Evolutionary conservation across 1,284 basidiomycete genomes (phyloP).

Genomic region (Malassezia nana): DNA sequence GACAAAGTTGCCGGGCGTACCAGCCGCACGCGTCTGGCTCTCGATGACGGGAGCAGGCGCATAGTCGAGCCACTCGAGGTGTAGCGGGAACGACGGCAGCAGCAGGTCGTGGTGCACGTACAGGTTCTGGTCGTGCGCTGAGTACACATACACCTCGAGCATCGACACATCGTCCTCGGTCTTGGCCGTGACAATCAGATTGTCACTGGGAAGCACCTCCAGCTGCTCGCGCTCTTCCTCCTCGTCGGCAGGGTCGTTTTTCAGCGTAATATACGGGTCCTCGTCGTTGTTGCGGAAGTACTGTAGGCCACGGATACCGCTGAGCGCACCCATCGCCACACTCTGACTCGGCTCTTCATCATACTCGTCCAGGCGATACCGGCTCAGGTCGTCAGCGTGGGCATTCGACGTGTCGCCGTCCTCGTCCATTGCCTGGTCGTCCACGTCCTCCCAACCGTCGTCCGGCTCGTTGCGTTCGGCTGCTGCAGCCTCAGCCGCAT

Average conservation of each 20-base stretch:
- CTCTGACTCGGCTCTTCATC: slow-evolving; percentile 66
- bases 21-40: slow-evolving; percentile 31
- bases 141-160: slow-evolving; percentile 57
- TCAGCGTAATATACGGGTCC: slow-evolving; percentile 92
- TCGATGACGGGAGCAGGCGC: slow-evolving; percentile 55
- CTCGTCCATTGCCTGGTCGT: slow-evolving; percentile 54
- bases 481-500: slow-evolving; percentile 49
- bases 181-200: slow-evolving; percentile 82
- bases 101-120: slow-evolving; percentile 97
- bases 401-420: slow-evolving; percentile 50
- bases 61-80: slow-evolving; percentile 98
- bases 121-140: slow-evolving; percentile 55
- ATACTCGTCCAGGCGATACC: slow-evolving; percentile 88
- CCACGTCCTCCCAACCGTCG: slow-evolving; percentile 49
- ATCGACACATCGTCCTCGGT: slow-evolving; percentile 95
- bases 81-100: slow-evolving; percentile 93
- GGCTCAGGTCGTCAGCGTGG: slow-evolving; percentile 67
- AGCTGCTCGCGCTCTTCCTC: slow-evolving; percentile 77
- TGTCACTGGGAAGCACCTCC: slow-evolving; percentile 79
- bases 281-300: slow-evolving; percentile 85
- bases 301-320: slow-evolving; percentile 86
- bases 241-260: slow-evolving; percentile 61
- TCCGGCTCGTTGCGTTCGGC: slow-evolving; percentile 5
- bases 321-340: slow-evolving; percentile 67
- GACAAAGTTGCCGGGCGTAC: slow-evolving; percentile 70